Evolutionary conservation across 2,329 filamentous ascomycete species (phyloP).

Genomic region (Penicillium sp.): DNA sequence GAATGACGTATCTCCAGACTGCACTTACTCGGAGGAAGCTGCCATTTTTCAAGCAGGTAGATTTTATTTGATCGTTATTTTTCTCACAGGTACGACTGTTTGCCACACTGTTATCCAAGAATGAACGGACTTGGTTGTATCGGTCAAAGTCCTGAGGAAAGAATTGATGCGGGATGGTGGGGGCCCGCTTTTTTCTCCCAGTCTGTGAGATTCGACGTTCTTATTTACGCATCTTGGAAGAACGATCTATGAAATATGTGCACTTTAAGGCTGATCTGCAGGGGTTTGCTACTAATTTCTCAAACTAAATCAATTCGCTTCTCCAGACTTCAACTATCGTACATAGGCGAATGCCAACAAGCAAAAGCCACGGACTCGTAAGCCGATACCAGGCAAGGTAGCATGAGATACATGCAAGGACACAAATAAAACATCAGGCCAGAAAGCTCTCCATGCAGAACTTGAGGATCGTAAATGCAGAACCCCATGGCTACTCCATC

Average conservation of each 20-base stretch:
- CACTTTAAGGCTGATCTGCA: neutral
- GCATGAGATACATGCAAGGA: constrained; percentile 16
- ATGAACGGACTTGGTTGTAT: constrained; percentile 14
- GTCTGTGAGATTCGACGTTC: neutral
- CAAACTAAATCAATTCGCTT: constrained; percentile 20
- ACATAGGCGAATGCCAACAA: constrained; percentile 21
- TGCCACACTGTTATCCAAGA: neutral
- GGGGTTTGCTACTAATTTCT: neutral
- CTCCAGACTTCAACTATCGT: constrained; percentile 24
- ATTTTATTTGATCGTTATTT: neutral
- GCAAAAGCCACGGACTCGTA: constrained; percentile 11
- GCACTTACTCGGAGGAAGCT: constrained; percentile 6
- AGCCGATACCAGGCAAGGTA: constrained; percentile 9
- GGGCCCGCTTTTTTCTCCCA: constrained; percentile 24
- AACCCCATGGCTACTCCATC: constrained; percentile 15
- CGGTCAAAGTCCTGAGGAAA: constrained; percentile 14
- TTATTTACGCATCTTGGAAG: neutral
- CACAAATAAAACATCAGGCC: constrained; percentile 14
- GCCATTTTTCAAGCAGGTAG: neutral
- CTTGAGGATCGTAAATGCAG: constrained; percentile 16
- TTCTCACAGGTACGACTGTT: neutral
- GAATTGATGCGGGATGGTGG: constrained; percentile 24
- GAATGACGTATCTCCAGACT: constrained; percentile 3
- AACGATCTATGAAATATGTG: neutral
- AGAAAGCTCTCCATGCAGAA: constrained; percentile 11